These are phyloP conservation scores for Phialophora expanda DNA, from an alignment of 2,329 filamentous ascomycete species.

Conservation along the genomic window DNA sequence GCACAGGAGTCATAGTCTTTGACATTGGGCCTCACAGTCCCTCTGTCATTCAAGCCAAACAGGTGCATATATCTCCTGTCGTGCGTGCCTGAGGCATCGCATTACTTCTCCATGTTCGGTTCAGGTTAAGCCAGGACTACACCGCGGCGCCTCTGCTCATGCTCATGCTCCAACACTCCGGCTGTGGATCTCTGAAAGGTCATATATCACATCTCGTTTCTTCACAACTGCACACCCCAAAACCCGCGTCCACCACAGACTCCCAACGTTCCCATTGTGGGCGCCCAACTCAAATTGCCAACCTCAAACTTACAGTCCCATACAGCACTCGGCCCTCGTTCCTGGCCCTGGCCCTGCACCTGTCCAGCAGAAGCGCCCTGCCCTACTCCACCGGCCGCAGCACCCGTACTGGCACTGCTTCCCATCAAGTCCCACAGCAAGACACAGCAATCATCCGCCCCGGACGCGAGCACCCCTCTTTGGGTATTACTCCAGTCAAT, in stretches of 20 bases:
- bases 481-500: slow-evolving; percentile 93
- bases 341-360: slow-evolving; percentile 39
- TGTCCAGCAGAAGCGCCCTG: slow-evolving; percentile 15
- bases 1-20: not conserved
- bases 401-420: slow-evolving; percentile 30
- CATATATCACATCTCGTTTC: not conserved
- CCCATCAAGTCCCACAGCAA: slow-evolving; percentile 93
- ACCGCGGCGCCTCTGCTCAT: not conserved
- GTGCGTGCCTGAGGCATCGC: not conserved
- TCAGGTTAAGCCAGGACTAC: not conserved
- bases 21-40: not conserved
- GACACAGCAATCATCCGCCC: slow-evolving; percentile 88
- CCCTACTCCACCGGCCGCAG: slow-evolving; percentile 31
- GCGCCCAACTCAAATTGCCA: slow-evolving; percentile 56
- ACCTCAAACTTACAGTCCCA: slow-evolving; percentile 56
- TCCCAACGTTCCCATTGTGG: slow-evolving; percentile 50
- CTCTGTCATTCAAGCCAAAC: not conserved
- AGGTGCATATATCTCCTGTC: not conserved
- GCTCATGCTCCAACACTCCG: not conserved
- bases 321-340: slow-evolving; percentile 52
- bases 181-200: not conserved
- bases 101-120: not conserved
- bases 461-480: slow-evolving; percentile 86
- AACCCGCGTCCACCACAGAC: slow-evolving; percentile 54
- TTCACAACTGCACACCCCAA: slow-evolving; percentile 49